Conservation (phyloP, 2,329 filamentous ascomycete genomes). For the Fonsecaea nubica region DNA sequence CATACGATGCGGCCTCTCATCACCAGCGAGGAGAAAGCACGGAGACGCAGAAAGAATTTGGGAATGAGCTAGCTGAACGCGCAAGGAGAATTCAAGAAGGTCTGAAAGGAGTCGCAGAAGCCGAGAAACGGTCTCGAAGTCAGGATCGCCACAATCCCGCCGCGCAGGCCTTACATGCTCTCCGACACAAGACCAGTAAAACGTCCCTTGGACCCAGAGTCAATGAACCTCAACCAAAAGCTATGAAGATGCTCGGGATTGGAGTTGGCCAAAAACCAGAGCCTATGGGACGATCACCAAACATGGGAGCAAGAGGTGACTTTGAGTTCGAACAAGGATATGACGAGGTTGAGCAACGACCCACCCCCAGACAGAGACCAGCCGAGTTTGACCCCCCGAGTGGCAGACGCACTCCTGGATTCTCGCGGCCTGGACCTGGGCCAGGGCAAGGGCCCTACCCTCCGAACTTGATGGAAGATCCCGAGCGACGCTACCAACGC, state of each 20-base stretch:
- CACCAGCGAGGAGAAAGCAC: conserved; percentile 55
- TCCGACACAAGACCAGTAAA: conserved; percentile 52
- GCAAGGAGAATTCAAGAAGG: conserved; percentile 57
- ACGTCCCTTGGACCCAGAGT: conserved; percentile 42
- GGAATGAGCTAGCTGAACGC: conserved; percentile 56
- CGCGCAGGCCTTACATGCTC: conserved; percentile 50
- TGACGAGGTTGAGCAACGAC: conserved; percentile 20
- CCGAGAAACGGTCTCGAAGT: conserved; percentile 52
- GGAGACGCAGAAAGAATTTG: conserved; percentile 58
- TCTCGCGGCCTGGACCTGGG: conserved; percentile 11
- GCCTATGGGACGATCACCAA: conserved; percentile 23
- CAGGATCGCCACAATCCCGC: conserved; percentile 46
- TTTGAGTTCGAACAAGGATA: conserved; percentile 24
- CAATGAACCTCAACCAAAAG: conserved; percentile 46
- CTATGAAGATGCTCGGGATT: conserved; percentile 52
- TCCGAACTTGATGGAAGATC: conserved; percentile 25
- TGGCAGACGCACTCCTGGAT: conserved; percentile 27
- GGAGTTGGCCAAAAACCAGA: conserved; percentile 24
- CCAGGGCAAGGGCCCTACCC: conserved; percentile 7
- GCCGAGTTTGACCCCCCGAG: conserved; percentile 25
- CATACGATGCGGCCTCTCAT: conserved; percentile 54
- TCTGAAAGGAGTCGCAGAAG: conserved; percentile 52
- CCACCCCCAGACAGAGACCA: conserved; percentile 24
- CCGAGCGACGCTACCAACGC: conserved; percentile 30
- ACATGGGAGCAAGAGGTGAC: conserved; percentile 15